phyloP scores from a whole-genome alignment of 2,329 filamentous ascomycete genomes.

The Colletotrichum lindemuthianum region DNA sequence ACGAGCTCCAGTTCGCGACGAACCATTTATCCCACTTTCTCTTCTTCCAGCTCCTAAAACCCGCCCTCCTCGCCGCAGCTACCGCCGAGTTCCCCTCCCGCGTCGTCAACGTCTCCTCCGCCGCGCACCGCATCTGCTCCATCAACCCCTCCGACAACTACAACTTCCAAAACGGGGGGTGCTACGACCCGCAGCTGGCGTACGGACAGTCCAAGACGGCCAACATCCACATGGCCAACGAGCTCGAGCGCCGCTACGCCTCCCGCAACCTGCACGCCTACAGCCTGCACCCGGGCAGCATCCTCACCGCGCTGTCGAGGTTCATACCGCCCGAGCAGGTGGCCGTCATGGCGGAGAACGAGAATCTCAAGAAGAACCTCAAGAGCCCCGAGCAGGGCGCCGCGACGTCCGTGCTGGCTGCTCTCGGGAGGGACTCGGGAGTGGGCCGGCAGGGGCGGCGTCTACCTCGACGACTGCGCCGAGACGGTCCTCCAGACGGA shows the following conservation, averaged over 20 bases:
- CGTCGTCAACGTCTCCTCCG: constrained; percentile 56
- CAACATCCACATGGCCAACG: constrained; percentile 60
- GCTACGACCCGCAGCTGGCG: constrained; percentile 46
- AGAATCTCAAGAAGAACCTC: neutral
- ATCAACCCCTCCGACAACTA: constrained; percentile 48
- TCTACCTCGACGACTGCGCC: constrained; percentile 55
- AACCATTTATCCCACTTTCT: constrained; percentile 44
- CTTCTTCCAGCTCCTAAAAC: constrained; percentile 42
- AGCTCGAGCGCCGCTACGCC: constrained; percentile 54
- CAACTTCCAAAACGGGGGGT: constrained; percentile 31
- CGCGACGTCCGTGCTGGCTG: constrained; percentile 57
- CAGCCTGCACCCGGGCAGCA: constrained; percentile 22
- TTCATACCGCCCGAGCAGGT: neutral
- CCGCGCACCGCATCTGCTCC: constrained; percentile 49
- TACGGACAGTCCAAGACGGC: constrained; percentile 63
- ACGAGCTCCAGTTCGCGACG: constrained; percentile 40
- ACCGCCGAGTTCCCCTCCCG: constrained; percentile 52
- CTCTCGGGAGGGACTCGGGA: constrained; percentile 53
- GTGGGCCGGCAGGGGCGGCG: constrained; percentile 56
- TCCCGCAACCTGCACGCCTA: constrained; percentile 44
- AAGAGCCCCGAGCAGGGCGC: constrained; percentile 54
- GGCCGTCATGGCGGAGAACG: neutral
- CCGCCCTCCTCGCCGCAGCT: constrained; percentile 8
- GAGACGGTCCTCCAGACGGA: constrained; percentile 8
- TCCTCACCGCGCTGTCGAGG: constrained; percentile 9